Evolutionary conservation across 2,329 filamentous ascomycete genomes (phyloP), one percentile per base, ranked within the genome.

Genomic region (Neoarthrinium moseri): DNA sequence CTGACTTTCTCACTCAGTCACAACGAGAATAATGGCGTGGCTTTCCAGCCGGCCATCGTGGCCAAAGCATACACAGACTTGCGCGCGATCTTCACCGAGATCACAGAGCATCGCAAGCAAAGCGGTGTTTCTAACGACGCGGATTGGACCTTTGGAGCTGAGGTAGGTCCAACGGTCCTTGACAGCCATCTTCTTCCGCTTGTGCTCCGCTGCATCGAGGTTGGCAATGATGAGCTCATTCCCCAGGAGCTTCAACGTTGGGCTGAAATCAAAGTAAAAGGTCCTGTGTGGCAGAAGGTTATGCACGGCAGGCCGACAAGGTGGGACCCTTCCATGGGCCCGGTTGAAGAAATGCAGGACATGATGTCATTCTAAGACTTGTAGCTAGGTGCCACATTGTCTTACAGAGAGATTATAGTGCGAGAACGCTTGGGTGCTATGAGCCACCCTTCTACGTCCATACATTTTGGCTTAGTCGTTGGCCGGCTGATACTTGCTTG

Each of bases 231-330:
- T 8, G 47, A 53, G 7, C 36, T 53, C 20, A 47, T 48, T 23
- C 50, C 51, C 7, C 13, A n/a, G 11, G 47, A 50, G n/a, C 37
- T 53, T 33, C 43, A 36, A 22, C 34, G 22, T 2, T 53, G 51
- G 37, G 50, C 47, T 17, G 41, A 36, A 24, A 20, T 32, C 2
- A 15, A 30, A 22, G 35, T 36, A 17, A 34, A 18, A 15, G 21
- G 46, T 3, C 47, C 47, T 3, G n/a, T 34, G 5, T 53, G 50
- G 51, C 29, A 43, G 5, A 38, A 30, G 41, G 47, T 47, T 11
- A 51, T 44, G 39, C 50, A 48, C 20, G 51, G 50, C 10, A 43
- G 47, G 43, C 41, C 46, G 32, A 54, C 51, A 33, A 35, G 24
- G 21, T 54, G 43, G 42, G 34, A 52, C 21, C 18, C 43, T 12